Evolutionary conservation across 2,329 filamentous ascomycete genomes (phyloP), one percentile per base, ranked within the genome.

Genomic region (Sphaceloma murrayae): DNA sequence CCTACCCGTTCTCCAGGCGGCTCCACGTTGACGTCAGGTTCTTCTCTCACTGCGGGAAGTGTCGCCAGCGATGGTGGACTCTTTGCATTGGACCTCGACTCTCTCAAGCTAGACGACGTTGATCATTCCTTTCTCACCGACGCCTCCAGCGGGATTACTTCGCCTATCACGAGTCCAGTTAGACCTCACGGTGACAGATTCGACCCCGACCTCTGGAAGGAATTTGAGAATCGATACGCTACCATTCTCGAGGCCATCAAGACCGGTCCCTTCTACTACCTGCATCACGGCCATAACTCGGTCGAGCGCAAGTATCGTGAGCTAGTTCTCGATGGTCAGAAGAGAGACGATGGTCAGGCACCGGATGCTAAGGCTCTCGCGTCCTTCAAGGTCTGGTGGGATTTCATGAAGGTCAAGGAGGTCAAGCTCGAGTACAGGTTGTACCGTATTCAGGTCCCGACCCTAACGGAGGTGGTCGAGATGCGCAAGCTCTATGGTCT

Each of bases 111-210:
- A 11, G 11, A 27, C 24, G 24, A 27, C 6, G 11, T 27, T 27
- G 6, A 6, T 6, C 24, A 27, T 7, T 27, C 24, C 24, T 27
- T 27, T 11, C 11, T 11, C 24, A 7, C 24, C 6, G 24, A 27
- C 24, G 24, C 11, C 7, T 27, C 24, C 7, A 27, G 24, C 24
- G 6, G 7, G 6, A 4, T 13, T n/a, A 26, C 13, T 4, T 7
- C 22, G 17, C 13, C 24, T 11, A 14, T 27, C 14, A 16, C 21
- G 7, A 30, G 30, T 7, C n/a, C 9, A 2, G 1, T 9, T 8
- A 40, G 13, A 8, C 36, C 36, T 14, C 36, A 40, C 36, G 36
- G 36, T 5, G 24, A 29, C 13, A 18, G 19, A 13, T 40, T 40
- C 16, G 24, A 40, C 14, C 13, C 22, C 18, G 6, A 13, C 11